Evolutionary conservation across 805 yeast species (phyloP), one percentile per base, ranked within the genome.

Genomic region (Metschnikowia shivogae): DNA sequence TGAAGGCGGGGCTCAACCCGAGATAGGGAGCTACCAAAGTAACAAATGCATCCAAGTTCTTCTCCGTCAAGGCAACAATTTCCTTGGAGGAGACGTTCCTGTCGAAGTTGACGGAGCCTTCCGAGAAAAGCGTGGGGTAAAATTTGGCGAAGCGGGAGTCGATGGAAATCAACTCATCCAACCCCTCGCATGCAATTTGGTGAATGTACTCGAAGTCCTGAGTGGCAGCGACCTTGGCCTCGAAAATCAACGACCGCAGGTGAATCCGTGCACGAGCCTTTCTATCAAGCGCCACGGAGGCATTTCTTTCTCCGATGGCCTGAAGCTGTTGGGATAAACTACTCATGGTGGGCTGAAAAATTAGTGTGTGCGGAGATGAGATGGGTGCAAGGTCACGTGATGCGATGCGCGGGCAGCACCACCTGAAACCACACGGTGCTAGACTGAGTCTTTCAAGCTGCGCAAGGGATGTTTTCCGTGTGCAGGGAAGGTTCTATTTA

Each of bases 171-270:
- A 93, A 71, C 54, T 86, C 90, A 27, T 78, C 81, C 36, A 90
- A 72, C 0, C 95, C 96, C 45, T 86, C 93, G 6, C 77, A 57
- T 2, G 93, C 84, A 45, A 78, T 78, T 42, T 82, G 77, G 59
- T 76, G 86, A 46, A 93, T 81, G 36, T 84, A 74, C 55, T 89
- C 97, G 58, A 80, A 90, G 63, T 93, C 99, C 69, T 93, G 98
- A 30, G 90, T 78, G n/a, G 95, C 87, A 13, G 99, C 99, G 49
- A 81, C 82, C 56, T 84, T 81, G 8, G 96, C 76, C 35, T 88
- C 95, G 63, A 84, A 90, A 24, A 93, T 77, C 52, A 93, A 78
- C 39, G 99, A 93, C 33, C 88, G 83, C 32, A 95, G 81, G 61
- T 93, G 99, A 46, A 89, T 70, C 64, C 85, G 86, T 50, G 89